These are phyloP conservation scores for Rhamnella rubrinervis DNA, from an alignment of 331 rosid species.

Conservation along the genomic window DNA sequence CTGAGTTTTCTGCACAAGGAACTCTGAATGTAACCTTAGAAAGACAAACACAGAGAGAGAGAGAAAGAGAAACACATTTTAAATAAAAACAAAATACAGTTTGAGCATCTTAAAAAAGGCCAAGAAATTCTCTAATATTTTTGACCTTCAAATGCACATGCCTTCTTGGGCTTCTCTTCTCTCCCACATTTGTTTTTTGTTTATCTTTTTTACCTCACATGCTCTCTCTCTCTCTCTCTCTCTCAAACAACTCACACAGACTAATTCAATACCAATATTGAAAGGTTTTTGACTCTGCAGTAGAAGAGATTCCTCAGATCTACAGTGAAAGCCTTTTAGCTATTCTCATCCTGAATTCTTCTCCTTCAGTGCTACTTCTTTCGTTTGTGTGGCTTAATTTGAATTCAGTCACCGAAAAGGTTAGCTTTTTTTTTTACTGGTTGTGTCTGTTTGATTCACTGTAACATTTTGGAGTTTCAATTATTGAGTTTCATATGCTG, in stretches of 20 bases:
- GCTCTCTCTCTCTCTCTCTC: slow-evolving; percentile 38
- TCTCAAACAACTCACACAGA: slow-evolving; percentile 23
- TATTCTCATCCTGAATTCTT: slow-evolving; percentile 39
- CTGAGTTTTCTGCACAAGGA: slow-evolving; percentile 29
- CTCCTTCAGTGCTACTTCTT: slow-evolving; percentile 7
- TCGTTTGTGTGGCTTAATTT: slow-evolving; percentile 19
- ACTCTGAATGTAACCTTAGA: slow-evolving; percentile 32
- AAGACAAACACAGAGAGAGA: slow-evolving; percentile 18
- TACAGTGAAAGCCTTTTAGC: slow-evolving; percentile 40
- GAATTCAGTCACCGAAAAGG: slow-evolving; percentile 23
- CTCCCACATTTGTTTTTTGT: slow-evolving; percentile 32
- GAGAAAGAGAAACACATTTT: background rate
- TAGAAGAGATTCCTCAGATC: slow-evolving; percentile 79
- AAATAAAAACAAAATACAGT: background rate
- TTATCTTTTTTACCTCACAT: slow-evolving; percentile 55
- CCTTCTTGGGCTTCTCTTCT: slow-evolving; percentile 72
- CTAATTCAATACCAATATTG: slow-evolving; percentile 33
- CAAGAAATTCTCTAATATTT: slow-evolving; percentile 57
- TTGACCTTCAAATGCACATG: slow-evolving; percentile 88
- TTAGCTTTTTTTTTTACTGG: slow-evolving; percentile 29
- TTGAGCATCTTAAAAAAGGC: slow-evolving; percentile 23
- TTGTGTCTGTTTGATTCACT: slow-evolving; percentile 8
- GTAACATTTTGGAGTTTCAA: slow-evolving; percentile 12
- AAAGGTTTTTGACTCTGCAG: slow-evolving; percentile 63
- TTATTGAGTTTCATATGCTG: slow-evolving; percentile 11